phyloP scores from a whole-genome alignment of 176 grass and related monocot species.

The Musa beccarii region DNA sequence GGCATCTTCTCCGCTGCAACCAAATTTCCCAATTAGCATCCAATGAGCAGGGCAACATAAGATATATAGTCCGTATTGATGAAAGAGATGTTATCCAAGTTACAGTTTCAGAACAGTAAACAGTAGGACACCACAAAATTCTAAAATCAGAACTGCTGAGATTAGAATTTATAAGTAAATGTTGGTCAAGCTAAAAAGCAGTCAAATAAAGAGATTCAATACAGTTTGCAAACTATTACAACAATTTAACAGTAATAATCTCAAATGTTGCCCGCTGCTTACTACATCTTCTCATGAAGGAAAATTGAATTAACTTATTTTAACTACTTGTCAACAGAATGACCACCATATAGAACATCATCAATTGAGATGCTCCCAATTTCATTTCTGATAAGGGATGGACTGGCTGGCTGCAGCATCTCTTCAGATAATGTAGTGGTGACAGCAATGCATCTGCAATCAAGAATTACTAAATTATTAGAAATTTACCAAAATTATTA shows the following conservation, averaged over 20 bases:
- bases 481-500: not conserved
- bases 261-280: conserved; percentile 1
- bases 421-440: conserved; percentile 81
- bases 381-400: conserved; percentile 70
- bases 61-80: not conserved
- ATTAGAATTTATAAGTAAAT: not conserved
- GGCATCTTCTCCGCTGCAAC: conserved; percentile 48
- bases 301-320: conserved; percentile 26
- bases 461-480: conserved; percentile 14
- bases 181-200: not conserved
- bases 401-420: conserved; percentile 53
- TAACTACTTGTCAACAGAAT: conserved; percentile 81
- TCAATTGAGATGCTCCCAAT: conserved; percentile 86
- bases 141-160: not conserved
- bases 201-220: not conserved
- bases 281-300: conserved; percentile 26
- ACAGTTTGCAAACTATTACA: not conserved
- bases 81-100: not conserved
- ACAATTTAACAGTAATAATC: not conserved
- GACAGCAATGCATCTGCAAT: conserved; percentile 91
- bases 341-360: conserved; percentile 82
- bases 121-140: not conserved
- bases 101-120: not conserved
- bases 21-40: conserved; percentile 51
- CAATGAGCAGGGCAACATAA: not conserved